phyloP scores from a whole-genome alignment of 495 filamentous ascomycete species.

The Aspergillus steynii region DNA sequence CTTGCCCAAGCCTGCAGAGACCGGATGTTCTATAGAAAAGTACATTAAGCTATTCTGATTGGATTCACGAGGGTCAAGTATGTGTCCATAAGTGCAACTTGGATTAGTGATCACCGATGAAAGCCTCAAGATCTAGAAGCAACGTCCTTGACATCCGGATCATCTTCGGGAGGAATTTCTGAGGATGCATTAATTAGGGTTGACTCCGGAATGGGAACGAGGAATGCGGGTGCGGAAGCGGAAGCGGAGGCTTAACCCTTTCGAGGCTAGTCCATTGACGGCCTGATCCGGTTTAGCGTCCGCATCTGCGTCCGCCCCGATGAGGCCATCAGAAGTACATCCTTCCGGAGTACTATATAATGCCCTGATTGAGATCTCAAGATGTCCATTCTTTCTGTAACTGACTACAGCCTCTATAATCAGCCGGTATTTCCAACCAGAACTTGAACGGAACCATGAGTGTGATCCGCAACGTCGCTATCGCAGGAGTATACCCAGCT shows the following conservation, averaged over 20 bases:
- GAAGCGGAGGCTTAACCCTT: not conserved
- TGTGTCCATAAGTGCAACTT: too few species aligned
- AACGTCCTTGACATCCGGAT: too few species aligned
- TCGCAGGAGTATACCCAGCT: not conserved
- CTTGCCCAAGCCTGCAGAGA: too few species aligned
- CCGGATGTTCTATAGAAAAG: too few species aligned
- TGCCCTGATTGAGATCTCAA: not conserved
- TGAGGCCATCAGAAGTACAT: not conserved
- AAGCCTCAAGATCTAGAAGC: too few species aligned
- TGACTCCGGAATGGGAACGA: too few species aligned
- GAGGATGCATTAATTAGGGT: too few species aligned
- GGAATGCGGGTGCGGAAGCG: conserved; percentile 4
- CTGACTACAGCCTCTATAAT: not conserved
- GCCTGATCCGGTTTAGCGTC: not conserved
- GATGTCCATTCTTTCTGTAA: not conserved
- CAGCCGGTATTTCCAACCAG: not conserved
- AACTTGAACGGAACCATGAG: not conserved
- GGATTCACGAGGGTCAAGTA: too few species aligned
- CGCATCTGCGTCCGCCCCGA: conserved; percentile 3
- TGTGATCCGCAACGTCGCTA: not conserved
- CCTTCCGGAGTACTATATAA: not conserved
- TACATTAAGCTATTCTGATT: too few species aligned
- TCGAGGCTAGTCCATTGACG: not conserved
- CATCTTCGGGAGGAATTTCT: too few species aligned
- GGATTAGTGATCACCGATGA: too few species aligned